Percentiles rank a stretch among this genome's conserved stretches.
These are phyloP conservation scores for Ceratobasidium papillatum DNA, from an alignment of 1,284 basidiomycete genomes.

Conservation along the genomic window DNA sequence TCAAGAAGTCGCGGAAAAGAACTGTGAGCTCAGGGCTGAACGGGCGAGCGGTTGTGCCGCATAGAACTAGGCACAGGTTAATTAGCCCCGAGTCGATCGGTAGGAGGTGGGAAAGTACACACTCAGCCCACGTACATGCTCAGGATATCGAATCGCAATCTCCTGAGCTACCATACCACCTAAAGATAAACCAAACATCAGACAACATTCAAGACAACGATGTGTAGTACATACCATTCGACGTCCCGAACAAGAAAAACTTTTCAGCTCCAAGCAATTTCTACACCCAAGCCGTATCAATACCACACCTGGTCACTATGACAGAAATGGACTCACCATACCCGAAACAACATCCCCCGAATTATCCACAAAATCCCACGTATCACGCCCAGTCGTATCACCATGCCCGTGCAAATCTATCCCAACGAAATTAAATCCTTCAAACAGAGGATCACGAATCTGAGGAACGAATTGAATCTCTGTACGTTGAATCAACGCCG, in stretches of 20 bases:
- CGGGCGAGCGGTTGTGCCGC: not conserved
- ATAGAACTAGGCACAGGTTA: slow-evolving; percentile 10
- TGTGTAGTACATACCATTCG: slow-evolving; percentile 1
- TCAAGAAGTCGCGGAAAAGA: not conserved
- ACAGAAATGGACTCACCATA: not conserved
- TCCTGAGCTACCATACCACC: slow-evolving; percentile 21
- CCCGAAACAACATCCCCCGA: slow-evolving; percentile 11
- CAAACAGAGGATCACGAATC: slow-evolving; percentile 1
- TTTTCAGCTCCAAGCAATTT: slow-evolving; percentile 9
- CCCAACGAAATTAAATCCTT: slow-evolving; percentile 23
- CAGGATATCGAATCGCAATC: slow-evolving; percentile 4
- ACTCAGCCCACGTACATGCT: slow-evolving; percentile 6
- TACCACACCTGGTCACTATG: not conserved
- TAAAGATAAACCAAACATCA: not conserved
- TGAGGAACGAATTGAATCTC: slow-evolving; percentile 21
- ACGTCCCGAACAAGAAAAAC: slow-evolving; percentile 23
- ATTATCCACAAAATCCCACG: slow-evolving; percentile 27
- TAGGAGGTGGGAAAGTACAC: not conserved
- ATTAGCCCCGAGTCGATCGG: not conserved
- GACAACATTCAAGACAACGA: not conserved
- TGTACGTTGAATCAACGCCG: slow-evolving; percentile 1
- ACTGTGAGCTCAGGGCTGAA: not conserved
- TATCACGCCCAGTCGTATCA: slow-evolving; percentile 17
- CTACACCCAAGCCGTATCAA: slow-evolving; percentile 4
- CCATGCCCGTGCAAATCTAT: slow-evolving; percentile 33